Percentiles rank a stretch among this genome's conserved stretches.
phyloP scores from a whole-genome alignment of 1,284 basidiomycete genomes.

The Neonothopanus nambi region DNA sequence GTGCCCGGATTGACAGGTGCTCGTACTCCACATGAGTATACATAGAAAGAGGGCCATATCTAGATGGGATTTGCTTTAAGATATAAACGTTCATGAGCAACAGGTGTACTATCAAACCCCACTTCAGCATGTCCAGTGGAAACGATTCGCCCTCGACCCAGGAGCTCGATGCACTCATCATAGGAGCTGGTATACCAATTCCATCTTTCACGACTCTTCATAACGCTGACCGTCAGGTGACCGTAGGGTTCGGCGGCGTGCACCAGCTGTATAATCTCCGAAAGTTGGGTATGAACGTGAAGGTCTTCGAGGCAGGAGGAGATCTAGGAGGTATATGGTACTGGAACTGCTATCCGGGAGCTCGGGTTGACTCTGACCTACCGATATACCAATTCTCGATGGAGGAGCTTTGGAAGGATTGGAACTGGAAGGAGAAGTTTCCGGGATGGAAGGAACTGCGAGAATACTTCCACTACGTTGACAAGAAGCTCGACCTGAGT shows the following conservation, averaged over 20 bases:
- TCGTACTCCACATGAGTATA: too few species aligned
- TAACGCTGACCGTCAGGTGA: too few species aligned
- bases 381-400: constrained; percentile 16
- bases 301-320: constrained; percentile 9
- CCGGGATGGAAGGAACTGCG: constrained; percentile 14
- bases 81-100: too few species aligned
- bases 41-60: too few species aligned
- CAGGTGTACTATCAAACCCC: too few species aligned
- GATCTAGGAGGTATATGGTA: constrained; percentile 12
- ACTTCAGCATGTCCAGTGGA: too few species aligned
- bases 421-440: constrained; percentile 12
- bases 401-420: constrained; percentile 11
- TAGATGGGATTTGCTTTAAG: too few species aligned
- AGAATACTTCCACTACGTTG: constrained; percentile 15
- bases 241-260: constrained; percentile 1
- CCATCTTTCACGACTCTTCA: too few species aligned
- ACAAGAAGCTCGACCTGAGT: constrained; percentile 12
- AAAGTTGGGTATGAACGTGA: constrained; percentile 3
- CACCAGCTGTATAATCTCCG: constrained; percentile 11
- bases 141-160: background rate
- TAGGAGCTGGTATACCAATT: constrained; percentile 21
- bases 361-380: constrained; percentile 13
- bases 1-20: too few species aligned
- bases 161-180: constrained; percentile 24
- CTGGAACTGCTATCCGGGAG: constrained; percentile 11